These are phyloP conservation scores for Cryptococcus sp. DNA, from an alignment of 1,284 basidiomycete genomes.

Conservation along the genomic window DNA sequence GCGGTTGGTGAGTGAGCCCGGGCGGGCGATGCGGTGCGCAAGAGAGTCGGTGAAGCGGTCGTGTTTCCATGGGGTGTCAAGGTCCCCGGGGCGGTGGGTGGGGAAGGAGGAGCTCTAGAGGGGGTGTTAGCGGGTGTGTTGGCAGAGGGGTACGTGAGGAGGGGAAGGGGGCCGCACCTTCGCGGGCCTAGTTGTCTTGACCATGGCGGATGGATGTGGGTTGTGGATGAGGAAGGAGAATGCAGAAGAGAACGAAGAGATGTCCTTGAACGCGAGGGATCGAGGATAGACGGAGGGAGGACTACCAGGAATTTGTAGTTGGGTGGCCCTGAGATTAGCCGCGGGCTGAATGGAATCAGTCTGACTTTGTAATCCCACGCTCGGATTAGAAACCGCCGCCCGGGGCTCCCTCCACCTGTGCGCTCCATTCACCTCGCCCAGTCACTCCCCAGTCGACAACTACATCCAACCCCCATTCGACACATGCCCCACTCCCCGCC, in stretches of 20 bases:
- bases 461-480: too few species aligned
- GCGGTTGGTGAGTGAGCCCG: conserved; percentile 23
- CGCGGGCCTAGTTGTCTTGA: conserved; percentile 2
- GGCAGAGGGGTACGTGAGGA: background rate
- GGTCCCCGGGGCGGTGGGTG: conserved; percentile 19
- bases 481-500: too few species aligned
- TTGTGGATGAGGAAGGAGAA: background rate
- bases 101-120: background rate
- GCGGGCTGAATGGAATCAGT: too few species aligned
- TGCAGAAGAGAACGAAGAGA: background rate
- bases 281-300: too few species aligned
- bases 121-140: background rate
- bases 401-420: background rate
- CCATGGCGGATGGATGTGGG: conserved; percentile 13
- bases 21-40: conserved; percentile 14
- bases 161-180: background rate
- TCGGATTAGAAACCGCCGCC: background rate
- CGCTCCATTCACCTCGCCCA: conserved; percentile 3
- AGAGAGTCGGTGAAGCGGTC: conserved; percentile 23
- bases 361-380: background rate
- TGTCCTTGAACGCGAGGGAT: too few species aligned
- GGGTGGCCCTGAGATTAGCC: too few species aligned
- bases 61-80: conserved; percentile 42
- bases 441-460: conserved; percentile 5
- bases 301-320: background rate